Base-by-base conservation (phyloP, 345 rosid genomes). In the Leavenworthia alabamica region DNA sequence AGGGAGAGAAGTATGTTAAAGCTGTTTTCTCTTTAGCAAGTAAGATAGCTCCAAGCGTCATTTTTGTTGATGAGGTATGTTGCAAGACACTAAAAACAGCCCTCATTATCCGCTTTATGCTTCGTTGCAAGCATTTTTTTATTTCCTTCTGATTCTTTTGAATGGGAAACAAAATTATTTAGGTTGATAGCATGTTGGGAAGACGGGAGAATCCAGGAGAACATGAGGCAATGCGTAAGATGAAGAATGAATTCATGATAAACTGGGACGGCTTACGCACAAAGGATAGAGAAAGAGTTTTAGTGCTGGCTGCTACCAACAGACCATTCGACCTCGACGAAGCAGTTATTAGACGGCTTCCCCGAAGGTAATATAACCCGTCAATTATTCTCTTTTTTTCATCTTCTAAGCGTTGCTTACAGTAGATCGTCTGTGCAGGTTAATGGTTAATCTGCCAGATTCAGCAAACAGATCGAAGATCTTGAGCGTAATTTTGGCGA, bases 111-210 rank as follows among this genome's bases (percentile, higher is more conserved):
- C 4, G 20, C n/a, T 23, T 16, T 22, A 23, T 0, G 31, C 11
- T 52, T 36, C 17, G 40, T 49, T 56, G 39, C 7, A 7, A 5
- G 28, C 32, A 46, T 41, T 56, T 17, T 27, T 4, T 43, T 15
- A 32, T 29, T 24, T 24, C 26, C 42, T 36, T 70, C 14, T 47
- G 12, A 43, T 2, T 28, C n/a, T 40, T 23, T 19, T 35, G 19
- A 62, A 17, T 9, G 20, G 27, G 27, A 60, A 20, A 32, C 28
- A 1, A 31, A 15, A 27, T 62, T 6, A 24, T 40, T 51, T 73
- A 92, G 98, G 99, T 93, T 75, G 97, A 93, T 77, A 93, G 99
- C 78, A 87, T 93, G 97, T 69, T 93, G 48, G 97, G 97, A 73
- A 84, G 99, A 72, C 81, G 97, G 2, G 97, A 89, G 78, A 93